Percentiles rank a stretch among this genome's conserved stretches.
Conservation (phyloP, 2,329 filamentous ascomycete species). For the Phaeosphaeria sp. region DNA sequence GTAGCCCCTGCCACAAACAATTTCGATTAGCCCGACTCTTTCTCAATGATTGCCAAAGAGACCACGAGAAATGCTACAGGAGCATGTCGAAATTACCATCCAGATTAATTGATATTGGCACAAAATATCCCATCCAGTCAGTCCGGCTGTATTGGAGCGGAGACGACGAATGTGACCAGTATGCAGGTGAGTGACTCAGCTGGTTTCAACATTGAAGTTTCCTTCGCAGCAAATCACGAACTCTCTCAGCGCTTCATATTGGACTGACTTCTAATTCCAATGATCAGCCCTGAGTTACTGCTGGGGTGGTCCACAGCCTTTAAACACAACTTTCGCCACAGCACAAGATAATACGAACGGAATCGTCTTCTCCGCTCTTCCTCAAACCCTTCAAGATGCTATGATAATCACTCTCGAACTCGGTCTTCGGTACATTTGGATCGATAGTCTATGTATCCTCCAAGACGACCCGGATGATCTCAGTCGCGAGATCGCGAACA, state of each 20-base stretch:
- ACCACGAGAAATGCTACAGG: constrained; percentile 5
- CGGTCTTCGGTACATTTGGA: constrained; percentile 16
- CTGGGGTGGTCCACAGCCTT: constrained; percentile 12
- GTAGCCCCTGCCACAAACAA: background rate
- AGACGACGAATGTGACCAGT: constrained; percentile 8
- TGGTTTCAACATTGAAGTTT: background rate
- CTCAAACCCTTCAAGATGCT: constrained; percentile 16
- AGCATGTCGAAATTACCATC: constrained; percentile 3
- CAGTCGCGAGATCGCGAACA: constrained; percentile 8
- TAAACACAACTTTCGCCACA: constrained; percentile 8
- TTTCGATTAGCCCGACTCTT: constrained; percentile 5
- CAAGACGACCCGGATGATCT: constrained; percentile 12
- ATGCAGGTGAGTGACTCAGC: constrained; percentile 3
- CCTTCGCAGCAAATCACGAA: background rate
- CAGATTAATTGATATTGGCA: constrained; percentile 13
- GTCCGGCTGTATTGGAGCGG: constrained; percentile 15
- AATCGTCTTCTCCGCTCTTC: constrained; percentile 5
- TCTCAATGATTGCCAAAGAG: constrained; percentile 7
- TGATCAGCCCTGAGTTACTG: constrained; percentile 9
- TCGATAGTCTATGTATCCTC: constrained; percentile 20
- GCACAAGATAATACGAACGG: constrained; percentile 7
- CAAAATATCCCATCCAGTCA: constrained; percentile 1
- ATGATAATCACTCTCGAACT: constrained; percentile 8
- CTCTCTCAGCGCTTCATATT: background rate
- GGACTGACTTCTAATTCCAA: background rate